Evolutionary conservation across 192 early-diverging fungal genomes (phyloP).

Genomic region (Coemansia sp.): DNA sequence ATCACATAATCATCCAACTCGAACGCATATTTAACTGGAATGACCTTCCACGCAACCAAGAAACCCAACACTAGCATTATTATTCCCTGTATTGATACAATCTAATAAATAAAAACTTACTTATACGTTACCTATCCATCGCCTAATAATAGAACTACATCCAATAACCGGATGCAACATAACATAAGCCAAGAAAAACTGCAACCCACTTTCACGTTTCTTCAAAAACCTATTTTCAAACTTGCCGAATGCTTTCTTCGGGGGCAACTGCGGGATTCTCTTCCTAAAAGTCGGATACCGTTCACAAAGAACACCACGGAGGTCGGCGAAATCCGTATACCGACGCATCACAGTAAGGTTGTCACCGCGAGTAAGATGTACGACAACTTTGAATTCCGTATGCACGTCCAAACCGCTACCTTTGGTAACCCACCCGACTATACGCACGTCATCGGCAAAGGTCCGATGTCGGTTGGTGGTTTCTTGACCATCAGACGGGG

Average conservation of each 20-base stretch:
- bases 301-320: conserved; percentile 41
- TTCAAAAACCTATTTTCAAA: conserved; percentile 53
- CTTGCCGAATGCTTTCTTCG: conserved; percentile 53
- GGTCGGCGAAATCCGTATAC: conserved; percentile 51
- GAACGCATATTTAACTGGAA: too few relatives aligned
- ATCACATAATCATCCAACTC: too few relatives aligned
- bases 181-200: conserved; percentile 54
- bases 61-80: not conserved
- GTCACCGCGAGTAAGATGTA: conserved; percentile 31
- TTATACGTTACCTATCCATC: conserved; percentile 57
- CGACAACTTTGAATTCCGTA: conserved; percentile 48
- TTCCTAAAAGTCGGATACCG: conserved; percentile 38
- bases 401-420: conserved; percentile 51
- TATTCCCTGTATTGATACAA: conserved; percentile 12
- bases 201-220: conserved; percentile 52
- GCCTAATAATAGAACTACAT: conserved; percentile 38
- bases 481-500: not conserved
- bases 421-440: conserved; percentile 46
- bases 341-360: conserved; percentile 49
- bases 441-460: conserved; percentile 46
- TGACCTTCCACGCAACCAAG: too few relatives aligned
- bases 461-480: conserved; percentile 10
- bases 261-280: conserved; percentile 46
- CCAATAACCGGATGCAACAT: conserved; percentile 57
- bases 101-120: conserved; percentile 12